Evolutionary conservation across 1,284 basidiomycete species (phyloP).

Genomic region (Irpex sp.): DNA sequence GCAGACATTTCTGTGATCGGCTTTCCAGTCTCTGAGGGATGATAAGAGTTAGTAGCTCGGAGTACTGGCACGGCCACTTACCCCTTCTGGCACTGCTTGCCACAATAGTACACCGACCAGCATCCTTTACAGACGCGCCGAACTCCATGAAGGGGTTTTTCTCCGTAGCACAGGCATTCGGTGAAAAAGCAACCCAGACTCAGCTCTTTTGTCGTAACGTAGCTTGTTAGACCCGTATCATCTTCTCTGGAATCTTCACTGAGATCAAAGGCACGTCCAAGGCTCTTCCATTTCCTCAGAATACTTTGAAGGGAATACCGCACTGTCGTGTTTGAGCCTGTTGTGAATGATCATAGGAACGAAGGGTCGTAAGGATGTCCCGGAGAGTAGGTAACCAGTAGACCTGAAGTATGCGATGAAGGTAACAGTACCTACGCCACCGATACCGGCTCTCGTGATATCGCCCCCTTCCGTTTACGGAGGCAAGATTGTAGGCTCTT

Average conservation of each 20-base stretch:
- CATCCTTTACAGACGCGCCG: not conserved
- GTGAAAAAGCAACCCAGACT: not conserved
- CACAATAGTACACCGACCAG: not conserved
- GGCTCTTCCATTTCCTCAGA: not conserved
- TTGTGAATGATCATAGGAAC: not conserved
- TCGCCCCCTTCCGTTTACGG: no score
- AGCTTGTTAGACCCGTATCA: not conserved
- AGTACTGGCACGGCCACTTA: not conserved
- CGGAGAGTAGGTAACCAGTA: not conserved
- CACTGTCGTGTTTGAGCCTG: not conserved
- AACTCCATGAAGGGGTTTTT: not conserved
- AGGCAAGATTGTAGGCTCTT: no score
- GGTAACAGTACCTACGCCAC: no score
- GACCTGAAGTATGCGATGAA: not conserved
- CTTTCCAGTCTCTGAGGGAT: not conserved
- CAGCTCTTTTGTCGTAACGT: not conserved
- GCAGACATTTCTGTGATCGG: not conserved
- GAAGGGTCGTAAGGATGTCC: not conserved
- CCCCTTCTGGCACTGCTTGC: not conserved
- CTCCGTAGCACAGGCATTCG: not conserved
- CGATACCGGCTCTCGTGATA: no score
- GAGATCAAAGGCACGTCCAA: not conserved
- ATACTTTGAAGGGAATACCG: not conserved
- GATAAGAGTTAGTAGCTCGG: not conserved
- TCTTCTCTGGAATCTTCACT: not conserved